Evolutionary conservation across 2,329 filamentous ascomycete species (phyloP).

Genomic region (Ceratocystiopsis minuta): DNA sequence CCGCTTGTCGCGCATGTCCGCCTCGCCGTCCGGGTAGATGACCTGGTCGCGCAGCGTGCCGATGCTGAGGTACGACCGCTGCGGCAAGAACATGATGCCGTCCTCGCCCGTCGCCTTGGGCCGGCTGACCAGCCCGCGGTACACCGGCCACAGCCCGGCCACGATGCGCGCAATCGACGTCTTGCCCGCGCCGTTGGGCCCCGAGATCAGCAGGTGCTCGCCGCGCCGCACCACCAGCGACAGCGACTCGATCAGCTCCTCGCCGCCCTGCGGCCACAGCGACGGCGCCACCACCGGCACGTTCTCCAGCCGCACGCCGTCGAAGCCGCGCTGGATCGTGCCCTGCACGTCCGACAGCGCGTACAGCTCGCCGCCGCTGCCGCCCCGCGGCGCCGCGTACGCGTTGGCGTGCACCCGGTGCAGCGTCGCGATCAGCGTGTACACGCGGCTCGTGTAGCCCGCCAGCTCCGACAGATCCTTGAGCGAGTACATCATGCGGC

Average conservation of each 20-base stretch:
- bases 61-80: slow-evolving; percentile 78
- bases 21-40: slow-evolving; percentile 88
- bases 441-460: slow-evolving; percentile 89
- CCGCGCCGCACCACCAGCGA: slow-evolving; percentile 79
- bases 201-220: slow-evolving; percentile 87
- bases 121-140: slow-evolving; percentile 76
- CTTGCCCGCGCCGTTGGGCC: slow-evolving; percentile 88
- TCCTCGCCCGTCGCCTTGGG: slow-evolving; percentile 67
- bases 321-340: slow-evolving; percentile 85
- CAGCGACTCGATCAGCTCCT: slow-evolving; percentile 75
- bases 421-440: slow-evolving; percentile 84
- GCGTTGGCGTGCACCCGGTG: slow-evolving; percentile 85
- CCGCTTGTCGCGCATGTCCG: slow-evolving; percentile 76
- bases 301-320: slow-evolving; percentile 81
- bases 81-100: slow-evolving; percentile 96
- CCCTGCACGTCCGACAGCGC: slow-evolving; percentile 84
- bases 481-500: slow-evolving; percentile 98
- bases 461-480: slow-evolving; percentile 93
- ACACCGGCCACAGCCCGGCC: slow-evolving; percentile 89
- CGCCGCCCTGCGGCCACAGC: slow-evolving; percentile 76
- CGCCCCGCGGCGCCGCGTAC: slow-evolving; percentile 43
- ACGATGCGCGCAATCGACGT: slow-evolving; percentile 73
- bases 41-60: slow-evolving; percentile 92
- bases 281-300: slow-evolving; percentile 83
- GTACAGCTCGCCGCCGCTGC: slow-evolving; percentile 44